Evolutionary conservation across 176 grass and related monocot genomes (phyloP).

Genomic region (Raddia distichophylla): DNA sequence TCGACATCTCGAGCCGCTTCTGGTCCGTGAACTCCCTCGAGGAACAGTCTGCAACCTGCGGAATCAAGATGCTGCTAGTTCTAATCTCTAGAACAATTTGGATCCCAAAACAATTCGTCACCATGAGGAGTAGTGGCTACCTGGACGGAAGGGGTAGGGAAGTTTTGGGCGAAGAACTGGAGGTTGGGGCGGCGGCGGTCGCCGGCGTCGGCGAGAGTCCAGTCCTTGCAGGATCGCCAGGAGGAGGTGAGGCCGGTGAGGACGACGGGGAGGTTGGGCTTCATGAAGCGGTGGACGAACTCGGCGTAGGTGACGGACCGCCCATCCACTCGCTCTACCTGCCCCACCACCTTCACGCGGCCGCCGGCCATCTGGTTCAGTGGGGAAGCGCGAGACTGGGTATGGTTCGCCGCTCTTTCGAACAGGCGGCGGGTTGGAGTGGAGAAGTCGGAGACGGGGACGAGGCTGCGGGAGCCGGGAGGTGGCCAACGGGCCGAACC

Average conservation of each 20-base stretch:
- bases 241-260: conserved; percentile 78
- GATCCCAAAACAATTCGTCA: no score
- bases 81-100: conserved; percentile 6
- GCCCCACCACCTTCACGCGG: conserved; percentile 57
- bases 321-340: conserved; percentile 78
- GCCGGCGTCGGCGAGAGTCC: conserved; percentile 41
- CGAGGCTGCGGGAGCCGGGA: not conserved
- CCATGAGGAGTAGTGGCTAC: conserved; percentile 1
- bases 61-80: conserved; percentile 12
- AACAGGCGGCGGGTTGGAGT: not conserved
- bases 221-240: conserved; percentile 66
- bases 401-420: not conserved
- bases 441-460: not conserved
- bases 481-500: no score
- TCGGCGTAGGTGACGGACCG: conserved; percentile 56
- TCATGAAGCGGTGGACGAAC: conserved; percentile 76
- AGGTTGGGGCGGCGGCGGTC: conserved; percentile 38
- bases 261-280: conserved; percentile 69
- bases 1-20: no score
- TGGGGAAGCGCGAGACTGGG: not conserved
- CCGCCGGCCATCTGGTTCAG: conserved; percentile 25
- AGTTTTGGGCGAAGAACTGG: conserved; percentile 36
- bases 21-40: conserved; percentile 73
- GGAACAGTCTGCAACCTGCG: conserved; percentile 79
- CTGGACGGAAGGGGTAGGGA: conserved; percentile 52